Conservation (phyloP, 306 rosid species). For the Prunus campanulata region DNA sequence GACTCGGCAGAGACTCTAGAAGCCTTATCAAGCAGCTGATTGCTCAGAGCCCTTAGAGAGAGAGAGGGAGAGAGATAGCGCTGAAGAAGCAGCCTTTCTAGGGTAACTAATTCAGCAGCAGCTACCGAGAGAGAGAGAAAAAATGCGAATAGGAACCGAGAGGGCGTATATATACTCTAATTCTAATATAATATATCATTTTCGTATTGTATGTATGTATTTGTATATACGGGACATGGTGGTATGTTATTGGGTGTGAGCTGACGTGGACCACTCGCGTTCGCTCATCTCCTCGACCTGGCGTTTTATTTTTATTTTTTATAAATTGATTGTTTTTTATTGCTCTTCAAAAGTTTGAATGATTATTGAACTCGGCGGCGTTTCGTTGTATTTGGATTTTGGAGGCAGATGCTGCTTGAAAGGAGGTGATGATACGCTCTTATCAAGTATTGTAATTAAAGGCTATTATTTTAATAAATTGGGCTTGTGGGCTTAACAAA, state of each 20-base stretch:
- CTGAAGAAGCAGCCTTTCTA: constrained; percentile 4
- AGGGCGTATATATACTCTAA: background rate
- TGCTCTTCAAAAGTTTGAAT: background rate
- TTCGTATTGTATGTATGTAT: background rate
- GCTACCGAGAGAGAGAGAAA: background rate
- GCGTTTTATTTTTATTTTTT: background rate
- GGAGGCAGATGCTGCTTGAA: background rate
- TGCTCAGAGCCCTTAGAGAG: background rate
- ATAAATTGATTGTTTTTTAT: background rate
- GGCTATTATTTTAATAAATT: background rate
- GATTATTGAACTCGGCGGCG: constrained; percentile 30
- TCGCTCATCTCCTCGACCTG: background rate
- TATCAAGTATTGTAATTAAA: background rate
- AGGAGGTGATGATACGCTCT: background rate
- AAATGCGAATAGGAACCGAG: background rate
- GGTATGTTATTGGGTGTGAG: background rate
- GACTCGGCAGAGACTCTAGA: constrained; percentile 7
- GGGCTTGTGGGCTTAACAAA: background rate
- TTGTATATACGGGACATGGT: background rate
- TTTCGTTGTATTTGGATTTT: constrained; percentile 20
- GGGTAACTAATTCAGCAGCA: constrained; percentile 8
- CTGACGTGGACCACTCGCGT: constrained; percentile 40
- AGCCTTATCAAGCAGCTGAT: constrained; percentile 7
- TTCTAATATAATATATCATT: background rate
- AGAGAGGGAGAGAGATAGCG: background rate